phyloP scores from a whole-genome alignment of 1,284 basidiomycete genomes.

The Fomitopsis schrenkii region DNA sequence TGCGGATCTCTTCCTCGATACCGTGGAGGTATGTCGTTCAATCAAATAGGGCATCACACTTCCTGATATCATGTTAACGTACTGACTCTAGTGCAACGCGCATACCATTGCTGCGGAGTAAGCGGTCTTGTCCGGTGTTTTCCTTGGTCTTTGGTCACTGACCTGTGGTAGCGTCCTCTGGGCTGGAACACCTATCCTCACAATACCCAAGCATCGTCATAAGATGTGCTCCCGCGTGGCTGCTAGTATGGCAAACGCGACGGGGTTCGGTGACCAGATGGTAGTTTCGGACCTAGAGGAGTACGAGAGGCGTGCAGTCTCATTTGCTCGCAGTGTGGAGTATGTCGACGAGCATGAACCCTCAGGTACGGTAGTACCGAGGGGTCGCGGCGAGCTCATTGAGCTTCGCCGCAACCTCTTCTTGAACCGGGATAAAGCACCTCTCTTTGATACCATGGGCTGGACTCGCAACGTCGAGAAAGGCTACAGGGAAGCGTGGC shows the following conservation, averaged over 20 bases:
- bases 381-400: constrained; percentile 34
- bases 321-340: constrained; percentile 36
- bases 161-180: constrained; percentile 42
- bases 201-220: constrained; percentile 50
- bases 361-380: constrained; percentile 14
- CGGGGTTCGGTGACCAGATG: constrained; percentile 53
- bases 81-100: constrained; percentile 45
- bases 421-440: constrained; percentile 41
- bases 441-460: constrained; percentile 52
- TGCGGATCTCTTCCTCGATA: constrained; percentile 61
- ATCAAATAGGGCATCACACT: not conserved
- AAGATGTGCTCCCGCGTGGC: constrained; percentile 64
- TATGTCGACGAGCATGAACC: constrained; percentile 26
- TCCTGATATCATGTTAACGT: not conserved
- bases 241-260: constrained; percentile 53
- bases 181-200: constrained; percentile 58
- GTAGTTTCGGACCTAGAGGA: constrained; percentile 43
- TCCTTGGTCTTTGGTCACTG: not conserved
- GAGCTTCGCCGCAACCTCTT: constrained; percentile 45
- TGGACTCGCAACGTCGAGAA: constrained; percentile 56
- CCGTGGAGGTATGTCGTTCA: constrained; percentile 41
- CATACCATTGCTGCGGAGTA: constrained; percentile 61
- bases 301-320: constrained; percentile 52
- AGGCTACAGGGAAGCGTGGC: constrained; percentile 48
- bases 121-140: constrained; percentile 12